Evolutionary conservation across 805 yeast genomes (phyloP), one percentile per base, ranked within the genome.

Genomic region (Maudiozyma serrabonitensis): DNA sequence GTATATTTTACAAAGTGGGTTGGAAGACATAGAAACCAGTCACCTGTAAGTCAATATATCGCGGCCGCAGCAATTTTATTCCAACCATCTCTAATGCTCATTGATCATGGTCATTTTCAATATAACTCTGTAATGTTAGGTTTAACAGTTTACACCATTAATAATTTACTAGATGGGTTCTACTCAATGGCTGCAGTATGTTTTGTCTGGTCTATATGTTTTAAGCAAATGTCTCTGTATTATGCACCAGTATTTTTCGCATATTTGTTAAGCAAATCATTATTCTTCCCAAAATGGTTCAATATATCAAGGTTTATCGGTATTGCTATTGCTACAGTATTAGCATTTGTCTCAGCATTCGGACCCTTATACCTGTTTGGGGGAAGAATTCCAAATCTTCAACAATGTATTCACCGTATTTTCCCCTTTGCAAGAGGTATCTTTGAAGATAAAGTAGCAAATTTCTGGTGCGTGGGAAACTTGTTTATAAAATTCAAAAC

Each of bases 101-200:
- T 93, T 44, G 99, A 93, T 63, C 97, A 93, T 67, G 99, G 99
- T 6, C 99, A 93, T 68, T 93, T 93, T 69, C 99, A 95, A 69
- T 91, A 81, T 68, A 95, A 93, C 60, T 79, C 89, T 0, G 95
- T 93, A 25, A 91, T 93, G 98, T 75, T 93, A 35, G 99, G 99
- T 0, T 71, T 91, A 16, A 75, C 91, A 5, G 71, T 88, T 26
- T 69, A 80, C 48, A 75, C 95, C 0, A 69, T 93, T 41, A 78
- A 77, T 47, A 82, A 81, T 52, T 70, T 91, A 37, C 61, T 84
- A 32, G 76, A 80, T 50, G 86, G 80, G 31, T 79, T 80, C 59
- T 75, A 79, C 48, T 74, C 82, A 9, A 56, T 81, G 11, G 91
- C 95, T 0, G 81, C 95, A 4, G 66, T 85, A 1, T 81, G 84